Conservation (phyloP, 2,329 filamentous ascomycete species). For the Xylariales sp. region DNA sequence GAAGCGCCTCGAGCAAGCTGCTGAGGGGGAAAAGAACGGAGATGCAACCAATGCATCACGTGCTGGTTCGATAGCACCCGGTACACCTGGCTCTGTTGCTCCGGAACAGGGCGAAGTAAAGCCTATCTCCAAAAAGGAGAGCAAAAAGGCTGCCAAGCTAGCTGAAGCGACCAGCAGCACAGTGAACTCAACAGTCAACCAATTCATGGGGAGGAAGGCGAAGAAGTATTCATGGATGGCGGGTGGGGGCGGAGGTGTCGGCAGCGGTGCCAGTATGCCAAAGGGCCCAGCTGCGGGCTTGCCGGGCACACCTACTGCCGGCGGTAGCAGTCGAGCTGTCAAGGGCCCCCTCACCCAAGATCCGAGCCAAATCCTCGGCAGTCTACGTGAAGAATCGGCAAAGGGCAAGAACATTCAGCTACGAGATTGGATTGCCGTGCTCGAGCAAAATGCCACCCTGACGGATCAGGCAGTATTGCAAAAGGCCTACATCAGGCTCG, state of each 20-base stretch:
- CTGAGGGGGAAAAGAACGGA: conserved; percentile 48
- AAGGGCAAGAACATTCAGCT: conserved; percentile 78
- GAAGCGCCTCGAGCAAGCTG: conserved; percentile 45
- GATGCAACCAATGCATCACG: conserved; percentile 39
- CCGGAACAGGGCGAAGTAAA: conserved; percentile 56
- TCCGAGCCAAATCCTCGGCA: conserved; percentile 61
- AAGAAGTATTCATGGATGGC: conserved; percentile 75
- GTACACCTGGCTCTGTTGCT: conserved; percentile 58
- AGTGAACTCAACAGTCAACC: conserved; percentile 76
- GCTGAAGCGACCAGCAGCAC: conserved; percentile 76
- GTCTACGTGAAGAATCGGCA: conserved; percentile 72
- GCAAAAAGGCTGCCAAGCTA: conserved; percentile 66
- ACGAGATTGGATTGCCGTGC: conserved; percentile 72
- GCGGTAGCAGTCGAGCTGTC: conserved; percentile 29
- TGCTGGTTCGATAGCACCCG: conserved; percentile 52
- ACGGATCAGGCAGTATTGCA: conserved; percentile 60
- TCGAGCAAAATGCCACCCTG: conserved; percentile 66
- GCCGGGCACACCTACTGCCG: conserved; percentile 29
- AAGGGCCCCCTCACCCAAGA: conserved; percentile 46
- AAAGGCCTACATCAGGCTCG: conserved; percentile 48
- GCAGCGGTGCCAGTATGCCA: conserved; percentile 50
- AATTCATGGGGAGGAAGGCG: conserved; percentile 62
- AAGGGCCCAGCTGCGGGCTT: conserved; percentile 28
- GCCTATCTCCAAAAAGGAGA: conserved; percentile 80
- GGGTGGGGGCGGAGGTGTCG: conserved; percentile 38